Conservation (phyloP, 768 basidiomycete genomes). For the Cantharellus cinnabarinus region DNA sequence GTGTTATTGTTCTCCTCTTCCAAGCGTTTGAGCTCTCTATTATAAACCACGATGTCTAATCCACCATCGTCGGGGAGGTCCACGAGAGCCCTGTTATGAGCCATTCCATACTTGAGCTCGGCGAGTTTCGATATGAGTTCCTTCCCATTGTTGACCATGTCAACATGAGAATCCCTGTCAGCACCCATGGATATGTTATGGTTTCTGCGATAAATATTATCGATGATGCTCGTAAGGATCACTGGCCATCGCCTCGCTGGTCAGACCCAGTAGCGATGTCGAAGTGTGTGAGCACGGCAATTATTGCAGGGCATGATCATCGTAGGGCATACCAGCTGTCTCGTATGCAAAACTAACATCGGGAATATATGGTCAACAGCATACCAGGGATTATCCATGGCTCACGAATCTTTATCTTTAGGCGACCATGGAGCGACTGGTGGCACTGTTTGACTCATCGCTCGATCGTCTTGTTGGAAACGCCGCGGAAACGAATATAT, state of each 20-base stretch:
- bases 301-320: background rate
- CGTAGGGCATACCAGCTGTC: background rate
- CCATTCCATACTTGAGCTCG: slow-evolving; percentile 78
- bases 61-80: slow-evolving; percentile 50
- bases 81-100: slow-evolving; percentile 48
- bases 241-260: slow-evolving; percentile 32
- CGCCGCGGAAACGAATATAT: too few relatives aligned
- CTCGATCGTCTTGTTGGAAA: too few relatives aligned
- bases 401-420: background rate
- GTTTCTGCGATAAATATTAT: slow-evolving; percentile 48
- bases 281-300: background rate
- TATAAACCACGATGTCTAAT: slow-evolving; percentile 50
- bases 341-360: background rate
- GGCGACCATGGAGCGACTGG: background rate
- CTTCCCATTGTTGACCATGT: slow-evolving; percentile 39
- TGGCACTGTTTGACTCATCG: background rate
- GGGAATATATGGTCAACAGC: background rate
- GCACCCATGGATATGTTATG: slow-evolving; percentile 33
- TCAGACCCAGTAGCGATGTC: background rate
- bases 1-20: slow-evolving; percentile 31
- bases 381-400: background rate
- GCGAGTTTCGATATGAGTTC: slow-evolving; percentile 51
- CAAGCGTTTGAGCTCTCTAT: slow-evolving; percentile 41
- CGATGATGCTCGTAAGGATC: slow-evolving; percentile 65
- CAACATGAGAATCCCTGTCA: slow-evolving; percentile 9